These are phyloP conservation scores for Candida tunisiensis DNA, from an alignment of 1,139 yeast genomes.

Conservation along the genomic window DNA sequence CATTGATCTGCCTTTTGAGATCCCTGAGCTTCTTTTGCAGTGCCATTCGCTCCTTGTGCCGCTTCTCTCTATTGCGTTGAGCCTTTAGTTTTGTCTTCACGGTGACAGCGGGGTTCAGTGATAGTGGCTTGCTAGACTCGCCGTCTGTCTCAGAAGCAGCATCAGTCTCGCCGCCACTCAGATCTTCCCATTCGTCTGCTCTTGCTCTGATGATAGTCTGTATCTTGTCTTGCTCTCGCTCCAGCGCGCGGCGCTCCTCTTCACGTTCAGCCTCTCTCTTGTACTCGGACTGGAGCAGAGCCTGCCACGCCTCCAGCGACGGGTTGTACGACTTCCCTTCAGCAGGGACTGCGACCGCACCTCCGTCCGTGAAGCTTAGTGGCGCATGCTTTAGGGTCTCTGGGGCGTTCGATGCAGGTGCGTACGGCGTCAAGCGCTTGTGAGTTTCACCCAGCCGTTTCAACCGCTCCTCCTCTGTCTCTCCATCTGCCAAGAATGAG, in stretches of 20 bases:
- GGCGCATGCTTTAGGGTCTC: conserved; percentile 41
- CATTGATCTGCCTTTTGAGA: conserved; percentile 41
- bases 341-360: conserved; percentile 39
- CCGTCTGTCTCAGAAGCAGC: conserved; percentile 27
- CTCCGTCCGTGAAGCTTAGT: conserved; percentile 10
- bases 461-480: conserved; percentile 9
- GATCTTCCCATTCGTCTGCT: conserved; percentile 20
- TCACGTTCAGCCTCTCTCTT: conserved; percentile 51
- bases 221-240: conserved; percentile 46
- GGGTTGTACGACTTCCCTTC: conserved; percentile 95
- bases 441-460: no score
- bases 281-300: conserved; percentile 50
- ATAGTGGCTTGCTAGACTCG: conserved; percentile 26
- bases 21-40: conserved; percentile 42
- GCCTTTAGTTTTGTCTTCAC: conserved; percentile 61
- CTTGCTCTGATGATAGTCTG: conserved; percentile 34
- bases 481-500: conserved; percentile 54
- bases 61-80: conserved; percentile 55
- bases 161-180: conserved; percentile 29
- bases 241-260: conserved; percentile 36
- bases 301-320: conserved; percentile 68
- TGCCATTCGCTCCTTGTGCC: conserved; percentile 42
- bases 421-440: no score
- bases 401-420: conserved; percentile 9
- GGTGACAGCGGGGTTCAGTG: conserved; percentile 56